Conservation (phyloP, 2,329 filamentous ascomycete genomes). For the Neophaeococcomyces mojaviensis region DNA sequence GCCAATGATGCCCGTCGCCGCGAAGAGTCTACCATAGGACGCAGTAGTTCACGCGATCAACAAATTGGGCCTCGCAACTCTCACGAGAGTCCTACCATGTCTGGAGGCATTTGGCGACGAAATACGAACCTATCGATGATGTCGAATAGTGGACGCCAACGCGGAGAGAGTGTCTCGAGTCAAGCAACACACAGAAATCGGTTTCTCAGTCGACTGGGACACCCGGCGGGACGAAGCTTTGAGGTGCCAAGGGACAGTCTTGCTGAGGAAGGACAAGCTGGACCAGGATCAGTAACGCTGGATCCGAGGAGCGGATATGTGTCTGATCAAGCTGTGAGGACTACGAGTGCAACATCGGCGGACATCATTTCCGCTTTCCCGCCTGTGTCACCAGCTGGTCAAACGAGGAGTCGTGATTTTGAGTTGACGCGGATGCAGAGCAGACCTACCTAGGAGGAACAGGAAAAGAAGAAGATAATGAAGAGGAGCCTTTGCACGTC, state of each 20-base stretch:
- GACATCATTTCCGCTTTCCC: no score
- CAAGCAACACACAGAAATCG: conserved; percentile 42
- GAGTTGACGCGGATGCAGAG: no score
- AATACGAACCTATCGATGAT: not conserved
- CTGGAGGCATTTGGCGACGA: not conserved
- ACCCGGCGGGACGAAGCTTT: conserved; percentile 9
- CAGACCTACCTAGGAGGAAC: not conserved
- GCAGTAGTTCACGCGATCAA: conserved; percentile 19
- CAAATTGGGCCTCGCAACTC: conserved; percentile 10
- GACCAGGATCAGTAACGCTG: not conserved
- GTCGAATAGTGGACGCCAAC: not conserved
- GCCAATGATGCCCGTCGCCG: conserved; percentile 25
- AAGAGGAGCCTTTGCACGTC: no score
- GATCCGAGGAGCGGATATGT: conserved; percentile 20
- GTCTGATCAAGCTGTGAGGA: conserved; percentile 17
- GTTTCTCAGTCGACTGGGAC: conserved; percentile 48
- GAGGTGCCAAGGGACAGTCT: conserved; percentile 16
- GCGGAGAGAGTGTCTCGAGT: not conserved
- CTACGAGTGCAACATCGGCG: conserved; percentile 1
- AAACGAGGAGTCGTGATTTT: no score
- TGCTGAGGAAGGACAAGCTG: conserved; percentile 15
- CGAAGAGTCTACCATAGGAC: not conserved
- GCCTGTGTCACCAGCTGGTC: no score
- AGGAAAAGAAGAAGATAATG: no score
- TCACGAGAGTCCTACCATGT: not conserved